phyloP scores from a whole-genome alignment of 2,329 filamentous ascomycete genomes.

The Alternaria brassicae region DNA sequence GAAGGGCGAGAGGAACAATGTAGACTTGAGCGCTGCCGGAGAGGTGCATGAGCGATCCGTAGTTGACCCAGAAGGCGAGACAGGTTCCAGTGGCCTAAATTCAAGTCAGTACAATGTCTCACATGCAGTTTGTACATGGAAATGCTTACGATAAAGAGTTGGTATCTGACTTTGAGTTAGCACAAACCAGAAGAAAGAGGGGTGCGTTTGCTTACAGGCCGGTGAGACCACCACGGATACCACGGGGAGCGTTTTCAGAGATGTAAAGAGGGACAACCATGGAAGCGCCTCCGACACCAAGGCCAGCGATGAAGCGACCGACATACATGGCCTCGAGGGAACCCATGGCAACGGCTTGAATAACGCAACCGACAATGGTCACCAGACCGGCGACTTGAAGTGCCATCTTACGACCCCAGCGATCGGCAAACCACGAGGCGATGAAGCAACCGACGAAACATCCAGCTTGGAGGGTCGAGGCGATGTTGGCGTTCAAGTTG shows the following conservation, averaged over 20 bases:
- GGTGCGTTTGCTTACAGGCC: constrained; percentile 61
- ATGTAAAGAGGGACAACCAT: constrained; percentile 69
- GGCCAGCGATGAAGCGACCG: constrained; percentile 65
- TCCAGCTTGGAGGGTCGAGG: constrained; percentile 73
- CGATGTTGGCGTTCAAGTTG: constrained; percentile 70
- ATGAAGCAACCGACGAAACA: constrained; percentile 70
- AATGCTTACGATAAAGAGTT: neutral
- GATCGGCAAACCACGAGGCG: constrained; percentile 63
- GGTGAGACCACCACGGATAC: constrained; percentile 65
- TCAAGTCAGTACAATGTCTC: neutral
- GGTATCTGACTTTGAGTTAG: neutral
- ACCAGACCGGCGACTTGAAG: constrained; percentile 65
- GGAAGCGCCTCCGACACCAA: constrained; percentile 60
- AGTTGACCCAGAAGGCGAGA: constrained; percentile 64
- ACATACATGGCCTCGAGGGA: constrained; percentile 69
- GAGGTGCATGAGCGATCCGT: constrained; percentile 58
- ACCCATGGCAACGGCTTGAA: constrained; percentile 69
- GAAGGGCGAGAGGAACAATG: constrained; percentile 69
- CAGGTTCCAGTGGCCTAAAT: constrained; percentile 52
- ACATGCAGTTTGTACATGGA: neutral
- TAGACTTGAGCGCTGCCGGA: constrained; percentile 60
- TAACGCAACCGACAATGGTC: constrained; percentile 67
- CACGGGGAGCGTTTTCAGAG: constrained; percentile 65
- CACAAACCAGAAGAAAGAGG: too few relatives aligned
- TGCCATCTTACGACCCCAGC: constrained; percentile 62